A percentile compares a stretch with the other conserved stretches of the same genome.
phyloP scores from a whole-genome alignment of 148 eudicot species.

The Nepenthes mirabilis region DNA sequence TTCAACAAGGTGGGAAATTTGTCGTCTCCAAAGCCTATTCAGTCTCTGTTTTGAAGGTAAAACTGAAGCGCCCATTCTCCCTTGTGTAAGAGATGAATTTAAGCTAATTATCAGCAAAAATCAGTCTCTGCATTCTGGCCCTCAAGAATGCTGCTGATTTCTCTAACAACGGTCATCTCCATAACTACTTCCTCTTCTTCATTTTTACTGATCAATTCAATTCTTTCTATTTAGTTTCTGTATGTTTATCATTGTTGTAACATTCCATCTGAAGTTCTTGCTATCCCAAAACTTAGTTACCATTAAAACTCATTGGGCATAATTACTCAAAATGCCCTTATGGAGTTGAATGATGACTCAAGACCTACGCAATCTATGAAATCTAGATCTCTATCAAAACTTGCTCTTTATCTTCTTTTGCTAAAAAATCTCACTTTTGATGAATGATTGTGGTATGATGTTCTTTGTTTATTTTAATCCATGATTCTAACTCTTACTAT shows the following conservation, averaged over 20 bases:
- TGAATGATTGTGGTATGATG: no score
- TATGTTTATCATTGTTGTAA: slow-evolving; percentile 14
- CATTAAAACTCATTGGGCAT: background rate
- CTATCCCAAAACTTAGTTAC: slow-evolving; percentile 21
- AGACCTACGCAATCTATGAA: no score
- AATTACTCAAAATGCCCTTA: no score
- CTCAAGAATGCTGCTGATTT: slow-evolving; percentile 2
- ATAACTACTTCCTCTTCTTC: slow-evolving; percentile 4
- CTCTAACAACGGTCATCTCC: slow-evolving; percentile 10
- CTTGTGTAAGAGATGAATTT: background rate
- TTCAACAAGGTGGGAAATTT: slow-evolving; percentile 62
- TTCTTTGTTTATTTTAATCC: no score
- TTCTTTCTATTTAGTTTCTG: background rate
- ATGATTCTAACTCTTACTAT: no score
- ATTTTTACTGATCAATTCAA: slow-evolving; percentile 3
- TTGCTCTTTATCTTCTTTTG: no score
- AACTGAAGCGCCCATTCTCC: background rate
- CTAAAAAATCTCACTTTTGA: no score
- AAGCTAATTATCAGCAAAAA: background rate
- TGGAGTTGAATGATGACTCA: no score
- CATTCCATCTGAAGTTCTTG: slow-evolving; percentile 14
- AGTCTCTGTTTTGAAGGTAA: slow-evolving; percentile 42
- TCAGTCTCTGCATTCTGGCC: background rate
- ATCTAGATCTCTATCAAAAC: no score
- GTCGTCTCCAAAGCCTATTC: slow-evolving; percentile 29